Evolutionary conservation across 106 monocot species (phyloP).

Genomic region (Apostasia shenzhenica): DNA sequence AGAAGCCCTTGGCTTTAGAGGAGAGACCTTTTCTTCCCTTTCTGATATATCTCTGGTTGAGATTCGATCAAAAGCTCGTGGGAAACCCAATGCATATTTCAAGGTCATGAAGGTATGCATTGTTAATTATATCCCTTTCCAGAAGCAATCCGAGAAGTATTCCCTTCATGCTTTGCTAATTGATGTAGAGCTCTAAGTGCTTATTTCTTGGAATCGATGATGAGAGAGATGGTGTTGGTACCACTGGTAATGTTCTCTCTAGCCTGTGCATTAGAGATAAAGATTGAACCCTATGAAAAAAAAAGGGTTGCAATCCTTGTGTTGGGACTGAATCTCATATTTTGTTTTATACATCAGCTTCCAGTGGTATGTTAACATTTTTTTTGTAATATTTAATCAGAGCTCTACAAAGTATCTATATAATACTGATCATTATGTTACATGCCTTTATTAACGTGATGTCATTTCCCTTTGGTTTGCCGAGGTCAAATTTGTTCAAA

Average conservation of each 20-base stretch:
- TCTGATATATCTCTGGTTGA: constrained; percentile 90
- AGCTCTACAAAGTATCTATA: not conserved
- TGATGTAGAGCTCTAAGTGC: constrained; percentile 68
- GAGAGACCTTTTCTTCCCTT: constrained; percentile 84
- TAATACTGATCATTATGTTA: too few species aligned
- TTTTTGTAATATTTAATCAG: not conserved
- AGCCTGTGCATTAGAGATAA: not conserved
- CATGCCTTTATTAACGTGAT: too few species aligned
- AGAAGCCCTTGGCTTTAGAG: constrained; percentile 50
- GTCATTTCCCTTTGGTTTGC: too few species aligned
- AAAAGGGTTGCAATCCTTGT: not conserved
- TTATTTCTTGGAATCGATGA: constrained; percentile 88
- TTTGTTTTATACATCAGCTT: not conserved
- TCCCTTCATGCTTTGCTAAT: constrained; percentile 13
- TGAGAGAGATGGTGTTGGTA: constrained; percentile 61
- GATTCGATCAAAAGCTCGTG: constrained; percentile 81
- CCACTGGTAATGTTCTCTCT: constrained; percentile 51
- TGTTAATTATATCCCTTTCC: constrained; percentile 13
- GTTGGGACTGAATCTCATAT: not conserved
- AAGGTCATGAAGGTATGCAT: constrained; percentile 78
- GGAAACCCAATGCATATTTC: constrained; percentile 86
- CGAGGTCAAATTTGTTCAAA: too few species aligned
- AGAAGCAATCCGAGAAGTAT: not conserved
- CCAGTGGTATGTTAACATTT: not conserved
- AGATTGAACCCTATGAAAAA: too few species aligned